Conservation (phyloP, 208 protist species). For the Tritrichomonas musculus region DNA sequence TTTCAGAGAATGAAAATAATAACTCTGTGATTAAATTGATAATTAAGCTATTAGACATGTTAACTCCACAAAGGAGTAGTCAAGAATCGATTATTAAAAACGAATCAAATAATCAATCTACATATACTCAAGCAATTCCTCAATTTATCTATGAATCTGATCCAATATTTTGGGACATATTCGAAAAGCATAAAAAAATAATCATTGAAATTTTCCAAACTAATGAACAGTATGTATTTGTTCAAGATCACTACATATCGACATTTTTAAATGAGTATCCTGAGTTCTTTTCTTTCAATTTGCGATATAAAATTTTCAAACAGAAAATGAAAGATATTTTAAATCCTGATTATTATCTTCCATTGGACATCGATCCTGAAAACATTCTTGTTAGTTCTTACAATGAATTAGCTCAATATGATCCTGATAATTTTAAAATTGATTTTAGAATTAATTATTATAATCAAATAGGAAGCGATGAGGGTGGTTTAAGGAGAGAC, state of each 20-base stretch:
- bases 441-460: slow-evolving; percentile 33
- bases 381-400: background rate
- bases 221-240: no score
- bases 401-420: background rate
- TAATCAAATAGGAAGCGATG: slow-evolving; percentile 45
- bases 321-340: background rate
- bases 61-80: no score
- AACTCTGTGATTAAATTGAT: no score
- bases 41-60: no score
- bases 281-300: background rate
- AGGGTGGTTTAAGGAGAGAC: slow-evolving; percentile 41
- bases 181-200: background rate
- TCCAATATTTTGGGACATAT: background rate
- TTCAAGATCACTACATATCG: no score
- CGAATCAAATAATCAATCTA: no score
- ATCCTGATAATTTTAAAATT: background rate
- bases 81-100: no score
- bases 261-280: background rate
- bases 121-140: no score
- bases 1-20: no score
- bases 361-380: background rate
- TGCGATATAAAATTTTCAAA: background rate
- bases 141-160: background rate
- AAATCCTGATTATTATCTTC: no score
- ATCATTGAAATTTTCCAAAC: background rate